These are phyloP conservation scores for Podospora didyma DNA, from an alignment of 495 filamentous ascomycete genomes.

Conservation along the genomic window DNA sequence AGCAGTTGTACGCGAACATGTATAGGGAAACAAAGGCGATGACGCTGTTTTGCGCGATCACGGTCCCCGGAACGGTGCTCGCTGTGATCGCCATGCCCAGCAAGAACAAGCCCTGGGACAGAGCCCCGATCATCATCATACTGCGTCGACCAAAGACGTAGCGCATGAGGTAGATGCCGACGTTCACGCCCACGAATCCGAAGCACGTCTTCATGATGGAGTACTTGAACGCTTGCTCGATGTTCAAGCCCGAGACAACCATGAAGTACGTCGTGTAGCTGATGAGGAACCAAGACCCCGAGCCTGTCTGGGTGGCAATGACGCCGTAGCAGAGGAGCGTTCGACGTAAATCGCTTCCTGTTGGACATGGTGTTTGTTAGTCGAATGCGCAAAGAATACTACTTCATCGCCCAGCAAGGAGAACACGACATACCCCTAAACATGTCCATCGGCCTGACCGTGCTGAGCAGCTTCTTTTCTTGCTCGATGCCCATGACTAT, in stretches of 20 bases:
- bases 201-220: constrained; percentile 36
- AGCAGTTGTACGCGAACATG: constrained; percentile 13
- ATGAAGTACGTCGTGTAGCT: constrained; percentile 41
- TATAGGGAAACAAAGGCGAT: constrained; percentile 20
- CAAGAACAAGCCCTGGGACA: constrained; percentile 32
- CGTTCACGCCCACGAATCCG: constrained; percentile 35
- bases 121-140: constrained; percentile 31
- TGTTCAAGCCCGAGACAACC: constrained; percentile 31
- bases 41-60: constrained; percentile 23
- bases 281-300: constrained; percentile 39
- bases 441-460: constrained; percentile 36
- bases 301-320: constrained; percentile 31
- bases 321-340: constrained; percentile 36
- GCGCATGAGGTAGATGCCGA: constrained; percentile 36
- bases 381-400: too few species aligned
- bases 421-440: constrained; percentile 20
- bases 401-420: not conserved
- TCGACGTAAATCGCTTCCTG: constrained; percentile 33
- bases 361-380: not conserved
- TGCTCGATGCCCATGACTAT: constrained; percentile 37
- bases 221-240: constrained; percentile 37
- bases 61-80: constrained; percentile 20
- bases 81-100: constrained; percentile 34
- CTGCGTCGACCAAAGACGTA: constrained; percentile 31
- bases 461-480: constrained; percentile 29